Evolutionary conservation across 768 basidiomycete species (phyloP).

Genomic region (Serendipita vermifera): DNA sequence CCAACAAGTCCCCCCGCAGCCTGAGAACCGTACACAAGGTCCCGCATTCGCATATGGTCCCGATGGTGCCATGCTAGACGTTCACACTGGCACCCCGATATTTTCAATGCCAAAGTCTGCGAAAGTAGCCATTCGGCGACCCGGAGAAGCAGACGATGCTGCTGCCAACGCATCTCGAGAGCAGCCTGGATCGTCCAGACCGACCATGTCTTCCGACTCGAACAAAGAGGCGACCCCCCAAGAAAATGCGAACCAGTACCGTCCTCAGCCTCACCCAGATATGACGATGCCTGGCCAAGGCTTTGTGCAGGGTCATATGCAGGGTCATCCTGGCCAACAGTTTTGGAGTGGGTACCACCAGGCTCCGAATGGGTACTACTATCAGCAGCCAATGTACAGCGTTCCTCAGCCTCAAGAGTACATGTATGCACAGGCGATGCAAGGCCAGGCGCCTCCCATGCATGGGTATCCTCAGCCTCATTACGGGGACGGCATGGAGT

Average conservation of each 20-base stretch:
- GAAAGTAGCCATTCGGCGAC: slow-evolving; percentile 3
- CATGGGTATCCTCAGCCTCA: not conserved
- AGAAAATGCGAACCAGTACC: too few species aligned
- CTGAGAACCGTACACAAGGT: not conserved
- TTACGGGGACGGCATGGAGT: not conserved
- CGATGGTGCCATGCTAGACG: slow-evolving; percentile 1
- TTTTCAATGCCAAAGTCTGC: not conserved
- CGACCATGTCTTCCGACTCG: too few species aligned
- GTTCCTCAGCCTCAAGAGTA: not conserved
- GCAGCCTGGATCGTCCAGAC: too few species aligned
- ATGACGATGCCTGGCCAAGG: too few species aligned
- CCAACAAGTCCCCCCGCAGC: not conserved
- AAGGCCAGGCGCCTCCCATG: not conserved
- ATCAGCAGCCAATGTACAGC: not conserved
- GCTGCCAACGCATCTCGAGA: too few species aligned
- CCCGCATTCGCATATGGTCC: not conserved
- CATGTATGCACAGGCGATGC: not conserved
- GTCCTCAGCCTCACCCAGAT: too few species aligned
- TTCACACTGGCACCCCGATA: slow-evolving; percentile 1
- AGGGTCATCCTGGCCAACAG: too few species aligned
- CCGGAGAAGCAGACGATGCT: too few species aligned
- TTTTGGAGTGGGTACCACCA: not conserved
- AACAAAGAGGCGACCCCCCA: too few species aligned
- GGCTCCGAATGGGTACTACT: slow-evolving; percentile 3
- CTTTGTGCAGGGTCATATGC: too few species aligned